phyloP scores from a whole-genome alignment of 2,329 filamentous ascomycete genomes.

The Fusarium sp. region DNA sequence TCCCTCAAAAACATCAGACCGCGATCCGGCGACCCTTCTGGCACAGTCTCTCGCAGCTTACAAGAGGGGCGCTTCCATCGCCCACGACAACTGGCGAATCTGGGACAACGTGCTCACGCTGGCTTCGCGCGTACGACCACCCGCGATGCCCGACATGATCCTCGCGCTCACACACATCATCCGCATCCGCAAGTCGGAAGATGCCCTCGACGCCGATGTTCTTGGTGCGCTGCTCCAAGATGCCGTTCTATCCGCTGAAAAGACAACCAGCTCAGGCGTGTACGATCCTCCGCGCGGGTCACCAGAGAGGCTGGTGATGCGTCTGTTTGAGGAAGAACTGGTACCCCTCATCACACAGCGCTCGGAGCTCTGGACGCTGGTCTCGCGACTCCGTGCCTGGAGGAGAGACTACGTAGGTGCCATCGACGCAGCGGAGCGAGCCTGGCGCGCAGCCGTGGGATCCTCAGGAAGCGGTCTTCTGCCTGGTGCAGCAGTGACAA shows the following conservation, averaged over 20 bases:
- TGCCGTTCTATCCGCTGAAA: slow-evolving; percentile 63
- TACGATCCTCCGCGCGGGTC: slow-evolving; percentile 64
- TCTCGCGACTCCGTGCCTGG: slow-evolving; percentile 79
- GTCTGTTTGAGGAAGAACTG: slow-evolving; percentile 78
- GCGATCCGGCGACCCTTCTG: slow-evolving; percentile 70
- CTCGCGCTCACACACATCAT: slow-evolving; percentile 80
- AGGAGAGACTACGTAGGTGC: slow-evolving; percentile 75
- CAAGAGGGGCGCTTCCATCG: slow-evolving; percentile 85
- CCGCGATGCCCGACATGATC: slow-evolving; percentile 79
- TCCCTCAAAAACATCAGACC: slow-evolving; percentile 39
- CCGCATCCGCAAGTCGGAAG: slow-evolving; percentile 80
- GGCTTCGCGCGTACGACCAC: slow-evolving; percentile 79
- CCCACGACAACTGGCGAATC: slow-evolving; percentile 89
- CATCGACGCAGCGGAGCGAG: slow-evolving; percentile 87
- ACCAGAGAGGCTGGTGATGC: slow-evolving; percentile 70
- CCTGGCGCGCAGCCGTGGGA: slow-evolving; percentile 78
- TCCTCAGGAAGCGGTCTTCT: slow-evolving; percentile 61
- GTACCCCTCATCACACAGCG: slow-evolving; percentile 86
- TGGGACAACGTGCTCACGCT: slow-evolving; percentile 97
- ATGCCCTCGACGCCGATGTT: slow-evolving; percentile 79
- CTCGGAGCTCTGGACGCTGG: slow-evolving; percentile 79
- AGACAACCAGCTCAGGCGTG: slow-evolving; percentile 46
- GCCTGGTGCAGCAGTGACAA: slow-evolving; percentile 55
- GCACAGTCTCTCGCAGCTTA: slow-evolving; percentile 84
- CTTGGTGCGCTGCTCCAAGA: slow-evolving; percentile 78